Conservation (phyloP, 768 basidiomycete genomes). For the Dictyophora rubrovolvata region DNA sequence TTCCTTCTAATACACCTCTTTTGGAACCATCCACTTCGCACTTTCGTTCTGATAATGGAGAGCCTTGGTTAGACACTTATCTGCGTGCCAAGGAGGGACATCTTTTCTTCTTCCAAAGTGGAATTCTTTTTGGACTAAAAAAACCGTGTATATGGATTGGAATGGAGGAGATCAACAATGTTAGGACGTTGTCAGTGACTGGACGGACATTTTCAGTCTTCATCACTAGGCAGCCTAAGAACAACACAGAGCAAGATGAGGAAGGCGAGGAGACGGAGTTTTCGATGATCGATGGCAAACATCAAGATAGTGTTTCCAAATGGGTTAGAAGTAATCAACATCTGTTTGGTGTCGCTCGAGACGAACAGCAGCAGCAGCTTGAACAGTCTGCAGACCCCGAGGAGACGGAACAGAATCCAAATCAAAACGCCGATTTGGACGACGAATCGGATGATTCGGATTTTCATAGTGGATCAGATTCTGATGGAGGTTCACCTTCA, state of each 20-base stretch:
- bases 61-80: constrained; percentile 60
- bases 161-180: constrained; percentile 40
- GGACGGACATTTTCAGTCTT: constrained; percentile 61
- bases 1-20: constrained; percentile 27
- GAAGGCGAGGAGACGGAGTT: constrained; percentile 55
- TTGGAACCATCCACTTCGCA: constrained; percentile 39
- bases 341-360: constrained; percentile 36
- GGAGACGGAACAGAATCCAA: neutral
- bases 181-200: constrained; percentile 46
- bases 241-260: constrained; percentile 31
- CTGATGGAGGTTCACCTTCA: constrained; percentile 23
- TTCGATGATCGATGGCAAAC: constrained; percentile 59
- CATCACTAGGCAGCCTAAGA: constrained; percentile 25
- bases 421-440: neutral
- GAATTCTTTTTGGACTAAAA: constrained; percentile 65
- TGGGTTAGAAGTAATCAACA: constrained; percentile 55
- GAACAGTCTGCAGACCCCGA: constrained; percentile 1
- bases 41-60: constrained; percentile 38
- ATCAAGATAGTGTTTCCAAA: constrained; percentile 51
- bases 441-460: constrained; percentile 19
- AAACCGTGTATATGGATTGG: constrained; percentile 75
- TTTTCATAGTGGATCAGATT: constrained; percentile 18
- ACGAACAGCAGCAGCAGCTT: neutral
- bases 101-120: constrained; percentile 60
- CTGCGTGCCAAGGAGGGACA: constrained; percentile 61